Percentiles rank a stretch among this genome's conserved stretches.
phyloP scores from a whole-genome alignment of 768 basidiomycete species.

The Plicaturopsis crispa region DNA sequence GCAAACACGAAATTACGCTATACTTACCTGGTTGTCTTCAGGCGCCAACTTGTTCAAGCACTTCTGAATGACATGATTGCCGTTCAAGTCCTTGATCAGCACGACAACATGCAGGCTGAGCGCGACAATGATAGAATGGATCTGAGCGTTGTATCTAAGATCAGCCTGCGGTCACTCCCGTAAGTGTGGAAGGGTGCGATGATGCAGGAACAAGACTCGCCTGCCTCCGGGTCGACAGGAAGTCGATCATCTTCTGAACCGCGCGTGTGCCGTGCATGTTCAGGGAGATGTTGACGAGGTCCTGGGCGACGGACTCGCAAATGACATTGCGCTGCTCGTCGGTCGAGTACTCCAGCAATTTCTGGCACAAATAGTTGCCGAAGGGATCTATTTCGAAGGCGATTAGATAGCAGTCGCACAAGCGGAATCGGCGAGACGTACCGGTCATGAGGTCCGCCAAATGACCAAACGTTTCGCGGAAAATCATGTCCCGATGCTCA shows the following conservation, averaged over 20 bases:
- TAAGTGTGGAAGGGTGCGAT: constrained; percentile 44
- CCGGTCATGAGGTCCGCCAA: constrained; percentile 99
- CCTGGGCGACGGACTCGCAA: constrained; percentile 95
- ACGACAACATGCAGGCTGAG: constrained; percentile 97
- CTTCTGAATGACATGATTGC: constrained; percentile 98
- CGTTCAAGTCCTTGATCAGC: constrained; percentile 97
- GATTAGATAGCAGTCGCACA: constrained; percentile 5
- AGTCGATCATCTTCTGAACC: constrained; percentile 99
- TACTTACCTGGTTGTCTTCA: constrained; percentile 89
- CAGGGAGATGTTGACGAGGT: constrained; percentile 94
- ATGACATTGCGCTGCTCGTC: constrained; percentile 97
- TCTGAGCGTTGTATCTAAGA: constrained; percentile 81
- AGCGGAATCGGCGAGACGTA: constrained; percentile 21
- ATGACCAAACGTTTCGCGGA: constrained; percentile 95
- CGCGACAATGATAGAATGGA: constrained; percentile 93
- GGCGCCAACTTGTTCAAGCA: constrained; percentile 97
- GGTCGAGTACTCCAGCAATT: constrained; percentile 91
- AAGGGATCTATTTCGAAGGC: constrained; percentile 68
- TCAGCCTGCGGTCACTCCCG: constrained; percentile 54
- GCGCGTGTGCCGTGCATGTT: constrained; percentile 99
- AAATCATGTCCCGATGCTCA: constrained; percentile 98
- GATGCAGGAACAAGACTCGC: constrained; percentile 39
- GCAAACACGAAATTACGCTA: constrained; percentile 1
- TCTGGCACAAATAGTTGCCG: constrained; percentile 98
- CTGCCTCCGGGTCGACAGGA: constrained; percentile 91